phyloP scores from a whole-genome alignment of 176 grass and related monocot genomes.

The Oryza glumipatula region DNA sequence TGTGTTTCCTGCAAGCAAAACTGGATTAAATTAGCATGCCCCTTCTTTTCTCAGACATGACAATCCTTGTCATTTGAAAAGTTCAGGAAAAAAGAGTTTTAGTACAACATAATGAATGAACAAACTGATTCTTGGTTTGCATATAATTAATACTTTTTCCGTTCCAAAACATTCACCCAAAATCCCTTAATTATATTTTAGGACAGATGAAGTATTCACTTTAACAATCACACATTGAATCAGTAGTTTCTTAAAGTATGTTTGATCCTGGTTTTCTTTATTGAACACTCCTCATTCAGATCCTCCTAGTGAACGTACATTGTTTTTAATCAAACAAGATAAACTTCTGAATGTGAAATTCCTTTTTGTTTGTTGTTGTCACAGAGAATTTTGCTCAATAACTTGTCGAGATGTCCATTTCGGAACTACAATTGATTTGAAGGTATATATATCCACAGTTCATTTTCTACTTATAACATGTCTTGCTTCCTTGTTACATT shows the following conservation, averaged over 20 bases:
- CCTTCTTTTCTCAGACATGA: neutral
- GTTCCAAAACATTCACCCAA: neutral
- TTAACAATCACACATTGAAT: no score
- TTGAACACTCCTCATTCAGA: neutral
- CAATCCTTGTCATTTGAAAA: slow-evolving; percentile 10
- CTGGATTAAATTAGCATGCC: slow-evolving; percentile 18
- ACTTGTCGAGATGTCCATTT: slow-evolving; percentile 78
- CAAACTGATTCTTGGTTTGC: neutral
- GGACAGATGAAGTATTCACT: no score
- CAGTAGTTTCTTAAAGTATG: no score
- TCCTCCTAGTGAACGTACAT: neutral
- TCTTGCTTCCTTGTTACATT: neutral
- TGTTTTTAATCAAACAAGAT: slow-evolving; percentile 13
- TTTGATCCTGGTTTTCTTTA: neutral
- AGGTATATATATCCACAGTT: slow-evolving; percentile 44
- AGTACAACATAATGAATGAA: slow-evolving; percentile 1
- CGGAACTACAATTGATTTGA: slow-evolving; percentile 60
- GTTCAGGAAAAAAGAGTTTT: neutral
- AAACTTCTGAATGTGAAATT: slow-evolving; percentile 28
- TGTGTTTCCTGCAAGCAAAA: neutral
- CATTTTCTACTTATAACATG: neutral
- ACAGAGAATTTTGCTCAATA: slow-evolving; percentile 74
- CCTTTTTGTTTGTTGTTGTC: slow-evolving; percentile 16
- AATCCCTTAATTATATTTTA: no score
- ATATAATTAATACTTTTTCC: neutral